These are phyloP conservation scores for Silene vulgaris DNA, from an alignment of 179 eudicot species.

Conservation along the genomic window DNA sequence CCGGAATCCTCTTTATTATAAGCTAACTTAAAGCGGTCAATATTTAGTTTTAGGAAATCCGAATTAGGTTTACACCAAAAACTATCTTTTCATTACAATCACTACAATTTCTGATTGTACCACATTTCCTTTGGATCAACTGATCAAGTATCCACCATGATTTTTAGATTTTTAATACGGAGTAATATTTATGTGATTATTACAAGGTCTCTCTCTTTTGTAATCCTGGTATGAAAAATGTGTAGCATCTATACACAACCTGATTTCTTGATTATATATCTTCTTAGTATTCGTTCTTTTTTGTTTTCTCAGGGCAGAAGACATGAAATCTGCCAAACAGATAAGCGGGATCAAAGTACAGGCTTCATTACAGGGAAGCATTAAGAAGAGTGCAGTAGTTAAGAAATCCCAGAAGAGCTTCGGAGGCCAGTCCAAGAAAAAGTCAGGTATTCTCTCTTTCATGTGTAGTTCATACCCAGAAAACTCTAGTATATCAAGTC, in stretches of 20 bases:
- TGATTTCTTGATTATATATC: neutral
- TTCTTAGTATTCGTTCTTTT: neutral
- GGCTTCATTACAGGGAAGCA: slow-evolving; percentile 12
- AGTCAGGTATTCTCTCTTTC: slow-evolving; percentile 14
- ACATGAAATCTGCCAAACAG: slow-evolving; percentile 25
- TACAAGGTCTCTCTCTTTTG: neutral
- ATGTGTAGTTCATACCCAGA: neutral
- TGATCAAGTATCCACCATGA: neutral
- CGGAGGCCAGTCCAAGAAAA: slow-evolving; percentile 14
- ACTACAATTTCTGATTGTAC: neutral
- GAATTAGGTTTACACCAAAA: neutral
- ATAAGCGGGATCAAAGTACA: slow-evolving; percentile 12
- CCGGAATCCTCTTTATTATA: neutral
- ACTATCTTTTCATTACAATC: neutral
- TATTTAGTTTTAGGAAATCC: neutral
- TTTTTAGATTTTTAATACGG: neutral
- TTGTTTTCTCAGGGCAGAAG: slow-evolving; percentile 5
- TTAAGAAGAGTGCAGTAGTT: slow-evolving; percentile 15
- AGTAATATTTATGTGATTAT: neutral
- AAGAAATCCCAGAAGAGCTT: slow-evolving; percentile 23
- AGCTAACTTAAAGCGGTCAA: neutral
- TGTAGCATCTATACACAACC: neutral
- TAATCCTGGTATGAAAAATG: neutral
- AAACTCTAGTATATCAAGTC: neutral
- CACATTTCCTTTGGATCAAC: neutral